These are phyloP conservation scores for Erodium trifolium DNA, from an alignment of 441 rosid genomes.

Conservation along the genomic window DNA sequence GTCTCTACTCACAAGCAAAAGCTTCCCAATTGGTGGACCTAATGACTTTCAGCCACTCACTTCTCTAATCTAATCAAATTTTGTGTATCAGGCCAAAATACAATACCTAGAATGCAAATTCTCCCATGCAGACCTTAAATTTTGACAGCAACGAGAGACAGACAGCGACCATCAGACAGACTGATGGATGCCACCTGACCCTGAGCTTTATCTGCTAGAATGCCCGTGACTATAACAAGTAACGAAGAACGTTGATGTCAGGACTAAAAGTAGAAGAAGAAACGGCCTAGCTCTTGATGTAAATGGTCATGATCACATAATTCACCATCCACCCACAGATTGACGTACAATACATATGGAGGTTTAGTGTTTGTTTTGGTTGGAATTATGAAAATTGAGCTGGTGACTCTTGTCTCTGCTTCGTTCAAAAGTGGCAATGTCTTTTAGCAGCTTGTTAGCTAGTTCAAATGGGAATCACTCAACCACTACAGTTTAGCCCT, in stretches of 20 bases:
- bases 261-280: not conserved
- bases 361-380: slow-evolving; percentile 2
- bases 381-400: not conserved
- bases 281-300: not conserved
- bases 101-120: no score
- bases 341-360: not conserved
- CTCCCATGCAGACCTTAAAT: not conserved
- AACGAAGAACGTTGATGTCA: no score
- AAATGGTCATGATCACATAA: not conserved
- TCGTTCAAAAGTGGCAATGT: not conserved
- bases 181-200: not conserved
- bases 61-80: not conserved
- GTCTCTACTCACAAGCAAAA: no score
- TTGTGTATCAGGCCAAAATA: not conserved
- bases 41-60: not conserved
- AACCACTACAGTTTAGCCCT: not conserved
- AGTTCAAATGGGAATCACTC: slow-evolving; percentile 7
- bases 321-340: not conserved
- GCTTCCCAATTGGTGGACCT: no score
- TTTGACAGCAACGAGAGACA: not conserved
- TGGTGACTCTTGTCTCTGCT: slow-evolving; percentile 1
- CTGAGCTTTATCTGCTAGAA: not conserved
- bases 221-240: not conserved
- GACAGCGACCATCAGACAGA: not conserved
- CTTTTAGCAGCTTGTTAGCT: slow-evolving; percentile 1